Percentiles rank a stretch among this genome's conserved stretches.
These are phyloP conservation scores for Pneumocystis canis DNA, from an alignment of 1,139 yeast genomes.

Conservation along the genomic window DNA sequence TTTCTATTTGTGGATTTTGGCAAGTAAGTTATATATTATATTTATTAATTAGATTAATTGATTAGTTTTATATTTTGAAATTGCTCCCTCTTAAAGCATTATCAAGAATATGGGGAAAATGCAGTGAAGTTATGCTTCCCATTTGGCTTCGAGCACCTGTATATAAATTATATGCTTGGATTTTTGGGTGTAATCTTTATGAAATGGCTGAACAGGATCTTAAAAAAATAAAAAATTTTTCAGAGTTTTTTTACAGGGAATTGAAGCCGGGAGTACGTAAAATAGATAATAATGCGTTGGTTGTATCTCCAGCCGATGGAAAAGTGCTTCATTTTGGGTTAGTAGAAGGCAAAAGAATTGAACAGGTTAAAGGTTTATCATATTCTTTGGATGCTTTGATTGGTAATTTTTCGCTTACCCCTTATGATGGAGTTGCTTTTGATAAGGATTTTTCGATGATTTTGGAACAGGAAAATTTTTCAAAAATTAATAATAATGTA, in stretches of 20 bases:
- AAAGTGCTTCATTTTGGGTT: slow-evolving; percentile 72
- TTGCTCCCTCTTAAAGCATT: slow-evolving; percentile 83
- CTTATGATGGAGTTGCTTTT: slow-evolving; percentile 14
- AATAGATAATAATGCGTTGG: slow-evolving; percentile 38
- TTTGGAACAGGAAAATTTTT: slow-evolving; percentile 41
- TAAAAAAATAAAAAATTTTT: slow-evolving; percentile 56
- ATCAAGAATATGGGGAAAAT: slow-evolving; percentile 86
- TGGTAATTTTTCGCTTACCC: slow-evolving; percentile 36
- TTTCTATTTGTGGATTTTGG: slow-evolving; percentile 19
- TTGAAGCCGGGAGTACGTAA: slow-evolving; percentile 73
- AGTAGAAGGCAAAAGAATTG: slow-evolving; percentile 58
- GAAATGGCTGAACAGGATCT: slow-evolving; percentile 82
- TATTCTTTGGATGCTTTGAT: slow-evolving; percentile 80
- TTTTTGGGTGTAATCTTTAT: slow-evolving; percentile 78
- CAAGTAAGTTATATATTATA: slow-evolving; percentile 24
- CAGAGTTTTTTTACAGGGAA: slow-evolving; percentile 81
- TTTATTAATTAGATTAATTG: slow-evolving; percentile 51
- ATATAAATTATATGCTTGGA: slow-evolving; percentile 55
- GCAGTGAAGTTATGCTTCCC: slow-evolving; percentile 73
- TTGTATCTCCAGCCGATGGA: slow-evolving; percentile 92
- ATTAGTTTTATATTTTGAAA: slow-evolving; percentile 65
- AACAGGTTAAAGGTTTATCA: slow-evolving; percentile 93
- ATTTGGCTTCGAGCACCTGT: slow-evolving; percentile 79
- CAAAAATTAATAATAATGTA: slow-evolving; percentile 59
- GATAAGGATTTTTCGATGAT: slow-evolving; percentile 9